These are phyloP conservation scores for Sporobolomyces roseus DNA, from an alignment of 768 basidiomycete genomes.

Conservation along the genomic window DNA sequence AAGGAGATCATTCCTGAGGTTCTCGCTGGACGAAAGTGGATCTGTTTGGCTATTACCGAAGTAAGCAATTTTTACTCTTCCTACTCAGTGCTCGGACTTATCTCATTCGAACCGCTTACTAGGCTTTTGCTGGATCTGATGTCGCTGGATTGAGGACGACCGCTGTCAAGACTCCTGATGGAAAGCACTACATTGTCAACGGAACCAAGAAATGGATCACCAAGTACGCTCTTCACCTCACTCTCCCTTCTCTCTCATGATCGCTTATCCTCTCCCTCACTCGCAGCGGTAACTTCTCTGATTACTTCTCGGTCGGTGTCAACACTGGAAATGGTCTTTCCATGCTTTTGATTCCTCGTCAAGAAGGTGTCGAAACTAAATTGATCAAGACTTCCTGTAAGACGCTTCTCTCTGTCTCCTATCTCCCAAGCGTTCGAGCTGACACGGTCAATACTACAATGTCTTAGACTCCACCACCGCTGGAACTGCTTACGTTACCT, in stretches of 20 bases:
- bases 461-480: constrained; percentile 38
- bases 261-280: background rate
- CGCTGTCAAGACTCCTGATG: constrained; percentile 43
- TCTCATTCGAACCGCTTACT: background rate
- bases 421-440: background rate
- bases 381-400: constrained; percentile 35
- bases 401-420: background rate
- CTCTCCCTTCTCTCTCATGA: background rate
- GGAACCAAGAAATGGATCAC: constrained; percentile 41
- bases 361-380: constrained; percentile 43
- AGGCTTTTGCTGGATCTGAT: constrained; percentile 41
- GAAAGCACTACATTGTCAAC: constrained; percentile 45
- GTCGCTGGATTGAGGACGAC: constrained; percentile 42
- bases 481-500: constrained; percentile 45
- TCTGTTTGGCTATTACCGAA: constrained; percentile 42
- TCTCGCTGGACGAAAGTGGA: constrained; percentile 39
- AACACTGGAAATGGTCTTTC: constrained; percentile 45
- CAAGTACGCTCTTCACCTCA: background rate
- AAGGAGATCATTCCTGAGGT: constrained; percentile 38
- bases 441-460: background rate
- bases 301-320: constrained; percentile 41
- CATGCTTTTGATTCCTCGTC: constrained; percentile 45
- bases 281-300: constrained; percentile 31
- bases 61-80: background rate
- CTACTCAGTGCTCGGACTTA: background rate